Evolutionary conservation across 2,329 filamentous ascomycete genomes (phyloP).

Genomic region (Emergomyces africanus): DNA sequence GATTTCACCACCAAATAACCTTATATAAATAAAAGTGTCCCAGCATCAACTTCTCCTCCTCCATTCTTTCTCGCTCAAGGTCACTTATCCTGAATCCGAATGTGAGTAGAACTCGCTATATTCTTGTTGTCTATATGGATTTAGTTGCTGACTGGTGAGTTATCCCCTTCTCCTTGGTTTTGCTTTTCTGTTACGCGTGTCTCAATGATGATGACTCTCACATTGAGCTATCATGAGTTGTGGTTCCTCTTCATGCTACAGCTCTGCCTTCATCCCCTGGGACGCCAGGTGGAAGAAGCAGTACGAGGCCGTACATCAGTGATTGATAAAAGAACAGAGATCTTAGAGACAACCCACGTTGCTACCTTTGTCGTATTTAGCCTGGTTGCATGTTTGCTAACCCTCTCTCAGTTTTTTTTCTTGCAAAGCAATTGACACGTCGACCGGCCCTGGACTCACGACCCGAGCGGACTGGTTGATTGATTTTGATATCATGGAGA

Average conservation of each 20-base stretch:
- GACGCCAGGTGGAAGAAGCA: constrained; percentile 26
- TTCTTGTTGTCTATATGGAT: neutral
- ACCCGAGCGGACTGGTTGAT: neutral
- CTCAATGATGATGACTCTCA: constrained; percentile 30
- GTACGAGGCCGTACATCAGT: constrained; percentile 18
- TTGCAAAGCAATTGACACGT: neutral
- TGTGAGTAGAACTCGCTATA: neutral
- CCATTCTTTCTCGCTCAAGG: neutral
- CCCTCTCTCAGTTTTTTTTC: neutral
- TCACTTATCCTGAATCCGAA: neutral
- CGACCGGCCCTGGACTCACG: neutral
- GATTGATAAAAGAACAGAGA: constrained; percentile 37
- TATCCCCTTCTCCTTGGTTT: too few relatives aligned
- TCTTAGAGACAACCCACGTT: constrained; percentile 27
- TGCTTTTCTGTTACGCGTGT: constrained; percentile 7
- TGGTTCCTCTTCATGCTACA: neutral
- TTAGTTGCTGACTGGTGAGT: neutral
- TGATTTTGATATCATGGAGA: neutral
- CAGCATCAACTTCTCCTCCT: neutral
- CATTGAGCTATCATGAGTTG: constrained; percentile 29
- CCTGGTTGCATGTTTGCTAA: neutral
- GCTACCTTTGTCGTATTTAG: neutral
- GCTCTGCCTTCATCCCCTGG: constrained; percentile 24
- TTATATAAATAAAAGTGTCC: too few relatives aligned
- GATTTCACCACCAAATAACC: neutral